phyloP scores from a whole-genome alignment of 2,329 filamentous ascomycete genomes.

The Leptographium flavum region DNA sequence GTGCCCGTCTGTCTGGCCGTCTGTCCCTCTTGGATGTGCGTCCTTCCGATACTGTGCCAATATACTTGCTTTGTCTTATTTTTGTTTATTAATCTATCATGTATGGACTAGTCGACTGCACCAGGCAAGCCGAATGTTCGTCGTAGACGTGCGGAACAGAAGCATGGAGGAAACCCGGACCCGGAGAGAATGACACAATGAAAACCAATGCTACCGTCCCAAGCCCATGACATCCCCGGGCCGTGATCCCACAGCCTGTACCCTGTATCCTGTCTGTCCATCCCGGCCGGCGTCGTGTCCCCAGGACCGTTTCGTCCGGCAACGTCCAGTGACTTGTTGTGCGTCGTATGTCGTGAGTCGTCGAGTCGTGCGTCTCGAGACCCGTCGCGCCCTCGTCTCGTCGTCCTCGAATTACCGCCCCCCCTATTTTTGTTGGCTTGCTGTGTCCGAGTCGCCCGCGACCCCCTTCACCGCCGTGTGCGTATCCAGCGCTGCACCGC shows the following conservation, averaged over 20 bases:
- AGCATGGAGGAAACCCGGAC: no score
- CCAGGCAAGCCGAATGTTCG: neutral
- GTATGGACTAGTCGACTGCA: neutral
- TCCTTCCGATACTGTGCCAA: neutral
- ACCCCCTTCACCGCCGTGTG: slow-evolving; percentile 18
- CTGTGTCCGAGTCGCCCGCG: neutral
- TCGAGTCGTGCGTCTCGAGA: no score
- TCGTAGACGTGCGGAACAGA: no score
- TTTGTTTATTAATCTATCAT: neutral
- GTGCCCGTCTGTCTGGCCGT: no score
- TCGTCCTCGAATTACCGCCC: no score
- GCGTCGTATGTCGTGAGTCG: no score
- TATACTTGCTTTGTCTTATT: neutral
- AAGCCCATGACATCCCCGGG: neutral
- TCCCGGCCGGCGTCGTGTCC: neutral
- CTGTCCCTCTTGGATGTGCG: neutral
- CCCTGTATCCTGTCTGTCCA: neutral
- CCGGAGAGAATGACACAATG: neutral
- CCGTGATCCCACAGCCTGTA: neutral
- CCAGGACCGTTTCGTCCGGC: no score
- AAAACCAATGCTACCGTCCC: neutral
- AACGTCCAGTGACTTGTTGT: neutral
- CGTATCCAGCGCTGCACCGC: slow-evolving; percentile 45
- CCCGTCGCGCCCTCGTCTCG: no score
- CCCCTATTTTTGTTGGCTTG: no score